These are phyloP conservation scores for Fusarium kyushuense DNA, from an alignment of 2,329 filamentous ascomycete genomes.

Conservation along the genomic window DNA sequence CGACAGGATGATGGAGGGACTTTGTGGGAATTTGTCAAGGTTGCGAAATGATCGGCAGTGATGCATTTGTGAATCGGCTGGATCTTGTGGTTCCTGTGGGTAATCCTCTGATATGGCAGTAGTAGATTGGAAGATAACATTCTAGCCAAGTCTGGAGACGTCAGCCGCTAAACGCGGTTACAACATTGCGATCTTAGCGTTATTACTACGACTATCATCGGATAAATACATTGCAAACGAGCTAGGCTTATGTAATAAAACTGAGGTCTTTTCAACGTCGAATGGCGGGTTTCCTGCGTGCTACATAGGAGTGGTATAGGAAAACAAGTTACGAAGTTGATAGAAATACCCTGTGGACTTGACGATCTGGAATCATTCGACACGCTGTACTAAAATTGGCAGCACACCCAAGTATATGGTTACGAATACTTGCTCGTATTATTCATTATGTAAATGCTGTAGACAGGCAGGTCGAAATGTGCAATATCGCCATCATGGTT, in stretches of 20 bases:
- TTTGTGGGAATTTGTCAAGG: slow-evolving; percentile 8
- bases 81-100: neutral
- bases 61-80: neutral
- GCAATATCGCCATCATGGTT: neutral
- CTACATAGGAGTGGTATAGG: accelerated
- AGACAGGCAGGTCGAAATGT: neutral
- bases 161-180: accelerated
- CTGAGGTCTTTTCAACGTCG: no score
- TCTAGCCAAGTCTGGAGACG: accelerated
- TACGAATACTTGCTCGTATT: neutral
- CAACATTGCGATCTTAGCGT: accelerated
- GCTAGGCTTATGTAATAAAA: no score
- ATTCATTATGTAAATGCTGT: neutral
- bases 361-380: no score
- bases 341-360: accelerated
- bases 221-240: no score
- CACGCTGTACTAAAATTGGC: neutral
- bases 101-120: neutral
- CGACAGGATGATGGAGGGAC: neutral
- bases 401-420: neutral
- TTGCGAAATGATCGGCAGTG: neutral
- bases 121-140: accelerated
- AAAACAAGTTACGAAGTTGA: no score
- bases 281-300: no score
- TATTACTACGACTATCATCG: neutral